A percentile compares a stretch with the other conserved stretches of the same genome.
Conservation (phyloP, 202 grass and related monocot genomes). For the Panicum virgatum region DNA sequence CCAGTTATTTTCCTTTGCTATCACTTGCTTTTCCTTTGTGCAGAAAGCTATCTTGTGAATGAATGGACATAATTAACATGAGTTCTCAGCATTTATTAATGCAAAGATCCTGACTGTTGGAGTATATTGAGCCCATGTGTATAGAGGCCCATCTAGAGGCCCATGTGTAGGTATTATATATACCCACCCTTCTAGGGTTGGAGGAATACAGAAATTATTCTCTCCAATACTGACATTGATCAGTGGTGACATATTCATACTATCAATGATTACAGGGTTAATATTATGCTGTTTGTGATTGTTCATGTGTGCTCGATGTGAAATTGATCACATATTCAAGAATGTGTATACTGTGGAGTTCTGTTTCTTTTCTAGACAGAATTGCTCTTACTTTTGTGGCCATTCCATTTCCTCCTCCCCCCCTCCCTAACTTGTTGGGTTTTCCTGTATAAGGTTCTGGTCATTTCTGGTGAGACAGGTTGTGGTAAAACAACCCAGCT, state of each 20-base stretch:
- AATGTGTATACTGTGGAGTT: neutral
- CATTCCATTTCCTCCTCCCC: neutral
- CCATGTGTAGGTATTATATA: too few species aligned
- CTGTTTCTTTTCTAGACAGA: conserved; percentile 14
- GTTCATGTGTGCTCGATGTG: conserved; percentile 13
- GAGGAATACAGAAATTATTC: too few species aligned
- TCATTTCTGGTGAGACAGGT: conserved; percentile 96
- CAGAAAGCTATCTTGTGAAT: conserved; percentile 27
- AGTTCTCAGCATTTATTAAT: neutral
- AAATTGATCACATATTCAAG: conserved; percentile 26
- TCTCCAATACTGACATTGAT: too few species aligned
- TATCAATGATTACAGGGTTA: conserved; percentile 13
- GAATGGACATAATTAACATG: conserved; percentile 3
- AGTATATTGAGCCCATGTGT: too few species aligned
- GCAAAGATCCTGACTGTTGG: neutral
- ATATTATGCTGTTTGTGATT: neutral
- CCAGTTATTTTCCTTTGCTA: neutral
- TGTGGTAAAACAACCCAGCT: conserved; percentile 97
- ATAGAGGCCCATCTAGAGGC: too few species aligned
- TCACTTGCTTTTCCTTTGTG: neutral
- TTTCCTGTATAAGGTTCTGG: conserved; percentile 67
- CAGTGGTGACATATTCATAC: neutral
- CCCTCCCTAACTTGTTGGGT: conserved; percentile 13
- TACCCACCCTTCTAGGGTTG: too few species aligned
- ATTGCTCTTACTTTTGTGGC: conserved; percentile 8